Percentiles rank a stretch among this genome's conserved stretches.
Conservation (phyloP, 371 early-diverging fungal genomes). For the Mucor saturninus region DNA sequence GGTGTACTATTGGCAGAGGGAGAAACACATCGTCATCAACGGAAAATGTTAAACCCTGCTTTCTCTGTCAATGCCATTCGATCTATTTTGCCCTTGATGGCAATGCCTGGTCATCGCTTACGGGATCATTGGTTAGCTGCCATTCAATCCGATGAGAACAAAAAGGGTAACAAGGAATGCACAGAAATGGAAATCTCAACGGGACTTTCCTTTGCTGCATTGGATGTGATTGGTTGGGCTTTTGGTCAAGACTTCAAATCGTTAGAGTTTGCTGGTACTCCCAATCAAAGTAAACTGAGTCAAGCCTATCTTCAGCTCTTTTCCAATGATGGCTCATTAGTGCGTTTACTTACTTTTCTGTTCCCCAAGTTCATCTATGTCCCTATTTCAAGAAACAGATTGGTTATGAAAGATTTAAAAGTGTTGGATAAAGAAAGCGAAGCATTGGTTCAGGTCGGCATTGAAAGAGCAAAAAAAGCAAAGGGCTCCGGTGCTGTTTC, state of each 20-base stretch:
- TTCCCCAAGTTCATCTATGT: slow-evolving; percentile 42
- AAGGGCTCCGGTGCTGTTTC: slow-evolving; percentile 10
- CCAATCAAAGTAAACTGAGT: slow-evolving; percentile 43
- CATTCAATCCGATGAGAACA: slow-evolving; percentile 27
- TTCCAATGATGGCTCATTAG: slow-evolving; percentile 23
- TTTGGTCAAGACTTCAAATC: slow-evolving; percentile 57
- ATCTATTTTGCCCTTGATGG: slow-evolving; percentile 50
- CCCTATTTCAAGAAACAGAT: slow-evolving; percentile 42
- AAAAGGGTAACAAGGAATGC: not conserved
- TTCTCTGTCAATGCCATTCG: slow-evolving; percentile 60
- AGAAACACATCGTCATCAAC: slow-evolving; percentile 62
- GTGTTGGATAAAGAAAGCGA: slow-evolving; percentile 47
- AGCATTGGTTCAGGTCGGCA: slow-evolving; percentile 49
- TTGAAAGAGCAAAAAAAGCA: slow-evolving; percentile 25
- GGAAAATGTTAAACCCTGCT: slow-evolving; percentile 72
- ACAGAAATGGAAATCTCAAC: slow-evolving; percentile 39
- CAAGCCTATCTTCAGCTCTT: slow-evolving; percentile 56
- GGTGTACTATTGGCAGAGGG: slow-evolving; percentile 68
- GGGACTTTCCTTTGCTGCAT: slow-evolving; percentile 47
- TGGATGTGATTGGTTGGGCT: slow-evolving; percentile 54
- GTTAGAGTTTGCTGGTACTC: slow-evolving; percentile 19
- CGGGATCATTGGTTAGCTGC: slow-evolving; percentile 44
- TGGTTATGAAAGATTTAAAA: slow-evolving; percentile 26
- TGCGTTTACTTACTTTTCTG: slow-evolving; percentile 40
- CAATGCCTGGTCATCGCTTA: slow-evolving; percentile 37